Evolutionary conservation across 768 basidiomycete species (phyloP), one percentile per base, ranked within the genome.

Genomic region (Scleroderma citrinum): DNA sequence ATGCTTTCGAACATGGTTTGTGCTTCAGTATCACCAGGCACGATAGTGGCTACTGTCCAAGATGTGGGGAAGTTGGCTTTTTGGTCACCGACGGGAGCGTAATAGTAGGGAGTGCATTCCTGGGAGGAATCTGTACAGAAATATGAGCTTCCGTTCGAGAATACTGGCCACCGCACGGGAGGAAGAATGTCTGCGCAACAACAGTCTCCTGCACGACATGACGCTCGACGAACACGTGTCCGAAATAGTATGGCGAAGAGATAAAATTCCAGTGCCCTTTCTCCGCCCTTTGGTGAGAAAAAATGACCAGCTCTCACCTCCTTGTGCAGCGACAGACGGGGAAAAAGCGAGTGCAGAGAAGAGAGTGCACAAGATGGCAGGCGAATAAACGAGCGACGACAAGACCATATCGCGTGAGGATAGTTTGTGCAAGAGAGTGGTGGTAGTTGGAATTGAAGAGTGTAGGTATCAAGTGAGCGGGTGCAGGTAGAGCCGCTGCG

Each of bases 51-150:
- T 0, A 62, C 56, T 44, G 64, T 49, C 72, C 73, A 75, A 34
- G 70, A 64, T 7, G 61, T 7, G 3, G 77, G 77, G 53, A 76
- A 77, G 1, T 61, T 62, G 1, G 58, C 31, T 16, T 68, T 34
- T 1, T 63, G 57, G 21, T 57, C 53, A 5, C 60, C 40, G 11
- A 71, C 63, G 2, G 65, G 68, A 16, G 65, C 52, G 52, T 75
- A 70, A 42, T 57, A 56, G 58, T 78, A 76, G 1, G 72, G 63
- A 12, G 64, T 53, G 52, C 77, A 78, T 53, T 74, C 74, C 17
- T 50, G 47, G 47, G 53, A 57, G 7, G 59, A 54, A 48, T 67
- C 70, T 69, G 50, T 13, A 52, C 55, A 45, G 37, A 42, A 42
- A 26, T 7, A 23, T 42, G 40, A 42, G 40, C n/a, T 3, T 11